Evolutionary conservation across 345 rosid species (phyloP).

Genomic region (Moringa oleifera): DNA sequence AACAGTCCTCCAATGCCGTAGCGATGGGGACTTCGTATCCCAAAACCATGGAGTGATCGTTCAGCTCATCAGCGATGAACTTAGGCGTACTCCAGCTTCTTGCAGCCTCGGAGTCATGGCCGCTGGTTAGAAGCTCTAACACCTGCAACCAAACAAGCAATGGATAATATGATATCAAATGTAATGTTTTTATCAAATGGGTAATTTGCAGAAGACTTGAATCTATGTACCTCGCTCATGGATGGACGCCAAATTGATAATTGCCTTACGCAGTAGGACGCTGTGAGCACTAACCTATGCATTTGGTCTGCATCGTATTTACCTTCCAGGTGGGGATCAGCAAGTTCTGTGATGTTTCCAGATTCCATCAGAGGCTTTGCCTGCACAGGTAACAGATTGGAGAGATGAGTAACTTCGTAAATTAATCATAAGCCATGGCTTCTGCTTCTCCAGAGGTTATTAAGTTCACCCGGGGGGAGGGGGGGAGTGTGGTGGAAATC

Average conservation of each 20-base stretch:
- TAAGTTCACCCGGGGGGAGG: background rate
- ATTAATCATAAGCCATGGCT: too few relatives aligned
- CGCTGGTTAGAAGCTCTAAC: constrained; percentile 61
- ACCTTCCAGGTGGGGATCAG: constrained; percentile 61
- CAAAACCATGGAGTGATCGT: constrained; percentile 72
- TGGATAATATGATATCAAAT: too few relatives aligned
- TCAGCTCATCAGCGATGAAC: constrained; percentile 50
- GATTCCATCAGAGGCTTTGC: constrained; percentile 85
- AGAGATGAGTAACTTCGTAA: too few relatives aligned
- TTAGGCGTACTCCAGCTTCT: constrained; percentile 70
- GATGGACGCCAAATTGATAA: constrained; percentile 73
- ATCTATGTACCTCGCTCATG: constrained; percentile 60
- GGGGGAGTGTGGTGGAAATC: too few relatives aligned
- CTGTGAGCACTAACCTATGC: constrained; percentile 56
- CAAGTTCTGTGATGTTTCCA: constrained; percentile 48
- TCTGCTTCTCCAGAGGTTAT: too few relatives aligned
- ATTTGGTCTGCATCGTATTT: constrained; percentile 57
- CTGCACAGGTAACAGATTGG: too few relatives aligned
- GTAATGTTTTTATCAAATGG: background rate
- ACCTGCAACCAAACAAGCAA: constrained; percentile 36
- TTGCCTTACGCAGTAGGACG: constrained; percentile 80
- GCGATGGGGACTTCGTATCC: constrained; percentile 63
- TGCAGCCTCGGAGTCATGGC: constrained; percentile 45
- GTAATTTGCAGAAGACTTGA: background rate
- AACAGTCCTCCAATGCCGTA: constrained; percentile 37